A percentile compares a stretch with the other conserved stretches of the same genome.
phyloP scores from a whole-genome alignment of 768 basidiomycete genomes.

The Lentinus brumalis region DNA sequence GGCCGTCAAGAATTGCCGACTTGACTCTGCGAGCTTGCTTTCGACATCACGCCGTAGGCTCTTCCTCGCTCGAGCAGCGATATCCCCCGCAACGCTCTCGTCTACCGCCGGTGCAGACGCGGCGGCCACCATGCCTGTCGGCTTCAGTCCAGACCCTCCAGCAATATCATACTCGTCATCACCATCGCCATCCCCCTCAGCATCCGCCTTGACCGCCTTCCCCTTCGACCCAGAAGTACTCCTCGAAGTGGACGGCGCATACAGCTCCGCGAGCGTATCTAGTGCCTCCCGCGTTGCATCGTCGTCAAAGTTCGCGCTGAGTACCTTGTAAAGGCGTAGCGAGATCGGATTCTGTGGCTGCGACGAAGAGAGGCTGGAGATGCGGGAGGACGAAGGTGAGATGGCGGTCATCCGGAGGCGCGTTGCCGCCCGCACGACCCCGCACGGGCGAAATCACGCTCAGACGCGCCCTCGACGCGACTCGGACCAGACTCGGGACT shows the following conservation, averaged over 20 bases:
- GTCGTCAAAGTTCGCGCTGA: constrained; percentile 80
- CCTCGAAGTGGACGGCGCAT: constrained; percentile 39
- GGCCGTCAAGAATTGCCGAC: constrained; percentile 78
- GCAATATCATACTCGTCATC: constrained; percentile 35
- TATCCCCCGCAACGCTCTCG: constrained; percentile 53
- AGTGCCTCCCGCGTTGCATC: constrained; percentile 79
- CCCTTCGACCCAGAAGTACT: constrained; percentile 21
- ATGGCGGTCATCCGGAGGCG: constrained; percentile 22
- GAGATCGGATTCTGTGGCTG: constrained; percentile 70
- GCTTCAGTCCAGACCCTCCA: constrained; percentile 10
- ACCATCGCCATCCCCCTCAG: constrained; percentile 35
- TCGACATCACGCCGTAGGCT: constrained; percentile 86
- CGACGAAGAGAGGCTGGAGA: constrained; percentile 19
- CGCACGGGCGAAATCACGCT: neutral
- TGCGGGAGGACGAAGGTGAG: constrained; percentile 26
- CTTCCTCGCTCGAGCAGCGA: constrained; percentile 74
- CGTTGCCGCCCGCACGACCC: constrained; percentile 15
- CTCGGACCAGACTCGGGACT: neutral
- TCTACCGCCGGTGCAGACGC: constrained; percentile 31
- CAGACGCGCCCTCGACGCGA: neutral
- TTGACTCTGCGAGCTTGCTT: constrained; percentile 76
- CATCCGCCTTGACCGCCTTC: constrained; percentile 36
- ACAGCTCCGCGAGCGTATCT: constrained; percentile 80
- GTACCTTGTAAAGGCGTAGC: constrained; percentile 87
- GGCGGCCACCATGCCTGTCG: constrained; percentile 11